Conservation (phyloP, 73 alveolate species). For the Uronychia setigera region DNA sequence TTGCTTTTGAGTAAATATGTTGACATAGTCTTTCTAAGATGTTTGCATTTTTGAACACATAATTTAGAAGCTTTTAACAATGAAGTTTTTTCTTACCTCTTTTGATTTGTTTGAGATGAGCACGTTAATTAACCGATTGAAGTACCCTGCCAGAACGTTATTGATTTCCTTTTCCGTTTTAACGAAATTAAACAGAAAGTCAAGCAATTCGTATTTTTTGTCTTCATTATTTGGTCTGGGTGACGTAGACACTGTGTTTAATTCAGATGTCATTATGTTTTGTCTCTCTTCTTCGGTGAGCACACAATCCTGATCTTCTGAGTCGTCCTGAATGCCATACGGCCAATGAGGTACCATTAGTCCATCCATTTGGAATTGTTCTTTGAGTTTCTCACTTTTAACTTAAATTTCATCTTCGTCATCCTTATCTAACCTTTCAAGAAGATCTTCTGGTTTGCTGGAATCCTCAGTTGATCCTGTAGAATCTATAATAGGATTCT, state of each 20-base stretch:
- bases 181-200: conserved; percentile 10
- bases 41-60: neutral
- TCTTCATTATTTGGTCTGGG: neutral
- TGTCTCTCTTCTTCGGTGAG: neutral
- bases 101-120: conserved; percentile 7
- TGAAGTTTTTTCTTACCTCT: conserved; percentile 2
- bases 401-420: too few relatives aligned
- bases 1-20: conserved; percentile 16
- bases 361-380: too few relatives aligned
- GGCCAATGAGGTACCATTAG: too few relatives aligned
- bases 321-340: too few relatives aligned
- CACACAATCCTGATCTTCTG: neutral
- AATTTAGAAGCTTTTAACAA: neutral
- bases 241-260: neutral
- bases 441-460: too few relatives aligned
- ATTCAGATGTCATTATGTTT: neutral
- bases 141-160: conserved; percentile 28
- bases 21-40: conserved; percentile 4
- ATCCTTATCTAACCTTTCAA: too few relatives aligned
- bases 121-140: neutral
- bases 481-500: too few relatives aligned
- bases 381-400: too few relatives aligned
- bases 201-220: conserved; percentile 22
- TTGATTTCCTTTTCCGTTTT: conserved; percentile 15
- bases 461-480: too few relatives aligned